A percentile compares a stretch with the other conserved stretches of the same genome.
phyloP scores from a whole-genome alignment of 1,139 yeast genomes.

The Debaryomycetaceae sp. region DNA sequence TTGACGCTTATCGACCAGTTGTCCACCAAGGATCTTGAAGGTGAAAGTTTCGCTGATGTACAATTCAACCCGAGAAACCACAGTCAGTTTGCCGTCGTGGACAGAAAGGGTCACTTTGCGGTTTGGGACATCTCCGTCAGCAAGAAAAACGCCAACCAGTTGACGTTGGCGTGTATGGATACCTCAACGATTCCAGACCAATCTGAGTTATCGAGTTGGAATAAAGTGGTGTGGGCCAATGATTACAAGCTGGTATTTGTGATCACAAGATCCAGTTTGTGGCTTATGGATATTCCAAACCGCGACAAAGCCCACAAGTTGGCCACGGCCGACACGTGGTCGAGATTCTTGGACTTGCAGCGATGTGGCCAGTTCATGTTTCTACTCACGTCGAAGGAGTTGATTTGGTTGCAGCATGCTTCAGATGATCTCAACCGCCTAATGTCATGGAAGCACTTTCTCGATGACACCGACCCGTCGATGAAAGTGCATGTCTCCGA shows the following conservation, averaged over 20 bases:
- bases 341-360: slow-evolving; percentile 45
- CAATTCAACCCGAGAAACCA: slow-evolving; percentile 38
- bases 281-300: slow-evolving; percentile 21
- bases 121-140: slow-evolving; percentile 24
- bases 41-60: slow-evolving; percentile 42
- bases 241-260: slow-evolving; percentile 29
- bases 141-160: slow-evolving; percentile 2
- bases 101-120: slow-evolving; percentile 49
- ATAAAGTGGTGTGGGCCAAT: slow-evolving; percentile 44
- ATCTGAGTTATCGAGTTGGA: slow-evolving; percentile 55
- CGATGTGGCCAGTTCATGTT: slow-evolving; percentile 27
- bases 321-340: slow-evolving; percentile 55
- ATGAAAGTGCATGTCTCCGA: slow-evolving; percentile 33
- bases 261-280: slow-evolving; percentile 42
- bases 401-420: slow-evolving; percentile 47
- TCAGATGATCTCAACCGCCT: slow-evolving; percentile 18
- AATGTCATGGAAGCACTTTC: slow-evolving; percentile 68
- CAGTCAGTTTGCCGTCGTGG: slow-evolving; percentile 41
- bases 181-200: slow-evolving; percentile 30
- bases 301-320: slow-evolving; percentile 22
- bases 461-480: slow-evolving; percentile 54
- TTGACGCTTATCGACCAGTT: slow-evolving; percentile 22
- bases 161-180: slow-evolving; percentile 7
- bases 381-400: slow-evolving; percentile 57
- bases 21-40: slow-evolving; percentile 17